These are phyloP conservation scores for Colletotrichum siamense DNA, from an alignment of 2,329 filamentous ascomycete genomes.

Conservation along the genomic window DNA sequence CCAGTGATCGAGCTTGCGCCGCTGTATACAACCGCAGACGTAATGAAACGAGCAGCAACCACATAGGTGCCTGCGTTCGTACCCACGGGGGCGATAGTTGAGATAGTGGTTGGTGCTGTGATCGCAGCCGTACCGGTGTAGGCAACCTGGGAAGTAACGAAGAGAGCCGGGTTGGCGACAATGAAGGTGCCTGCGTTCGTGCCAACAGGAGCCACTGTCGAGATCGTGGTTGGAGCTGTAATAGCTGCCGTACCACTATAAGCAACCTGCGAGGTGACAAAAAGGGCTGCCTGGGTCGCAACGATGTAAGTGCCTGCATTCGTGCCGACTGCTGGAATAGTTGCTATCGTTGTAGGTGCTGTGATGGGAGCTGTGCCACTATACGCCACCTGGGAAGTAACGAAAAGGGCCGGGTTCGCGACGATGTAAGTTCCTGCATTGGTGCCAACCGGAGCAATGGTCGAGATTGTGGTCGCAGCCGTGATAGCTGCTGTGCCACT, in stretches of 20 bases:
- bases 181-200: conserved; percentile 11
- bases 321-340: background rate
- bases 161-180: conserved; percentile 2
- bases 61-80: conserved; percentile 7
- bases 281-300: background rate
- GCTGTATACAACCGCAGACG: background rate
- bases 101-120: background rate
- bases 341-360: background rate
- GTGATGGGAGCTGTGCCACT: background rate
- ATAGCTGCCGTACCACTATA: background rate
- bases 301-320: conserved; percentile 13
- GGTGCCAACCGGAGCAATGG: background rate
- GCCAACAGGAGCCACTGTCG: background rate
- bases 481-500: conserved; percentile 4
- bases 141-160: background rate
- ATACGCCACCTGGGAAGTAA: background rate
- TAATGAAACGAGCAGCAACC: background rate
- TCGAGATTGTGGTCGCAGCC: background rate
- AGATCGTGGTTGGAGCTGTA: background rate
- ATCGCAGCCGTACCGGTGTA: conserved; percentile 4
- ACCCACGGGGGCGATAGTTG: background rate
- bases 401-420: background rate
- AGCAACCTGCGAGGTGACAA: background rate
- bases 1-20: background rate
- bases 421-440: conserved; percentile 13